Conservation (phyloP, 768 basidiomycete species). For the Leccinum arenicola region DNA sequence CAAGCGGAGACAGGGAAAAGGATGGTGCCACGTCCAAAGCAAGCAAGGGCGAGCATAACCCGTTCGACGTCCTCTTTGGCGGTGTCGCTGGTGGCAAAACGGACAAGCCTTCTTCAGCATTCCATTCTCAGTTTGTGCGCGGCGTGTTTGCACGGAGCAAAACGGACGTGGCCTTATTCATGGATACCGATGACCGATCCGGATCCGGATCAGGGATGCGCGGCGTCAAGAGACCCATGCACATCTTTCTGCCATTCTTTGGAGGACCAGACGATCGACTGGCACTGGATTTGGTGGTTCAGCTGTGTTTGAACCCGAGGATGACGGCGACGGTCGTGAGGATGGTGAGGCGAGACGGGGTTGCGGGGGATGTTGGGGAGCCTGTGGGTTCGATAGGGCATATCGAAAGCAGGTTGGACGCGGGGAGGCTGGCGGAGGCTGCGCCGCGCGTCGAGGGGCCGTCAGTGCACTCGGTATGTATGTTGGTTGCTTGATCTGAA, state of each 20-base stretch:
- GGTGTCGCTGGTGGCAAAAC: conserved; percentile 15
- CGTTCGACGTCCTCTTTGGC: conserved; percentile 71
- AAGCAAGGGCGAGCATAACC: conserved; percentile 38
- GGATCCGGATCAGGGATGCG: conserved; percentile 5
- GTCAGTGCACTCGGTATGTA: conserved; percentile 10
- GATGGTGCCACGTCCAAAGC: conserved; percentile 8
- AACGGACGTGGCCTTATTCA: conserved; percentile 79
- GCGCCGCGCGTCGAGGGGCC: not conserved
- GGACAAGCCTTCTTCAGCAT: conserved; percentile 45
- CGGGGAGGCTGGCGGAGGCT: not conserved
- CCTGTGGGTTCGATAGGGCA: conserved; percentile 20
- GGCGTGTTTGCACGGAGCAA: conserved; percentile 68
- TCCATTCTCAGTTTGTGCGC: conserved; percentile 84
- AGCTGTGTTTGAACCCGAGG: conserved; percentile 68
- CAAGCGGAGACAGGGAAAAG: not conserved
- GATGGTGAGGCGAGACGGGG: conserved; percentile 49
- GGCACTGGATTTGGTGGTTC: conserved; percentile 80
- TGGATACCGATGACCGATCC: conserved; percentile 56
- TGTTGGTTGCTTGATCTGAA: not conserved
- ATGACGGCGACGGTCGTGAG: conserved; percentile 75
- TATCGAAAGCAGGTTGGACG: conserved; percentile 8
- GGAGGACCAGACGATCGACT: conserved; percentile 93
- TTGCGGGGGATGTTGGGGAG: conserved; percentile 10
- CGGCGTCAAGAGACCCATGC: conserved; percentile 40
- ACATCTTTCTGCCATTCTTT: conserved; percentile 87